Percentiles rank a stretch among this genome's conserved stretches.
These are phyloP conservation scores for Russula sp. DNA, from an alignment of 768 basidiomycete species.

Conservation along the genomic window DNA sequence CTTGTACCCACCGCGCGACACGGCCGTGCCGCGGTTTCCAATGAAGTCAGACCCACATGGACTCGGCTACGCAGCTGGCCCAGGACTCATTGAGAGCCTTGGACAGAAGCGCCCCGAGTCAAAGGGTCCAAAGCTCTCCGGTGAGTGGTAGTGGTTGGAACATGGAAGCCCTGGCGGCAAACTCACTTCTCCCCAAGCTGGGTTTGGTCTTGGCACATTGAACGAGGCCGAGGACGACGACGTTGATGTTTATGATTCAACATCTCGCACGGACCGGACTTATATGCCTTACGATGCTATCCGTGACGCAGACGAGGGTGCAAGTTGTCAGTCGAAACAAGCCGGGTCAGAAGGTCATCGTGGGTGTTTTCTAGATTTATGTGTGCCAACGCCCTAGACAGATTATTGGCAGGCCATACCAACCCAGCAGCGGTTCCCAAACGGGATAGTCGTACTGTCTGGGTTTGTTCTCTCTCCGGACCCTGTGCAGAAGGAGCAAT, in stretches of 20 bases:
- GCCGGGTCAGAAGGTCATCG: constrained; percentile 1
- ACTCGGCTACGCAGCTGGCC: constrained; percentile 68
- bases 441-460: constrained; percentile 65
- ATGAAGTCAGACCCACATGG: constrained; percentile 78
- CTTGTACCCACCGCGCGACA: constrained; percentile 79
- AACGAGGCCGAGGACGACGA: constrained; percentile 97
- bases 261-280: constrained; percentile 33
- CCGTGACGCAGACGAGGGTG: constrained; percentile 61
- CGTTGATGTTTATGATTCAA: constrained; percentile 70
- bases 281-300: constrained; percentile 60
- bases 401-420: constrained; percentile 24
- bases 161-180: background rate
- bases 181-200: constrained; percentile 40
- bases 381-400: background rate
- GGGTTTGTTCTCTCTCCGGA: constrained; percentile 71
- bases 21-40: constrained; percentile 50
- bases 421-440: constrained; percentile 48
- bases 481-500: constrained; percentile 63
- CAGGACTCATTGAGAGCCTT: constrained; percentile 55
- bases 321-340: constrained; percentile 30
- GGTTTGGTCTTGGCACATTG: constrained; percentile 82
- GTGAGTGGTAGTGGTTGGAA: constrained; percentile 33
- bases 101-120: constrained; percentile 32
- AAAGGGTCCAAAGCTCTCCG: constrained; percentile 50
- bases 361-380: background rate